Evolutionary conservation across 371 early-diverging fungal species (phyloP).

Genomic region (Thermomucor indicae-seudaticae): DNA sequence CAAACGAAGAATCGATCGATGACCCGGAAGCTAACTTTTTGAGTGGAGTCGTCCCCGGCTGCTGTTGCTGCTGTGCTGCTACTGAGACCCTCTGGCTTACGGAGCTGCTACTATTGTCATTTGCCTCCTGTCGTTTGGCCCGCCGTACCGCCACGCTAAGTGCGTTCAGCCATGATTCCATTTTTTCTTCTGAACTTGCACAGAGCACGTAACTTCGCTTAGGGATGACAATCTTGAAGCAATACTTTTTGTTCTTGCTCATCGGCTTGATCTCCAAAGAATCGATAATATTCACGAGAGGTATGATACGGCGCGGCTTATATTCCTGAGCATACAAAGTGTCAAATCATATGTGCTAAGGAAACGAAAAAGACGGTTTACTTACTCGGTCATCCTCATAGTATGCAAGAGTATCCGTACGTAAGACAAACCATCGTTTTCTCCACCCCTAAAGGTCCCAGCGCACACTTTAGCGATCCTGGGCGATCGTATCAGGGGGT

Average conservation of each 20-base stretch:
- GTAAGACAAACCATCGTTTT: conserved; percentile 82
- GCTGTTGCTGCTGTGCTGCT: neutral
- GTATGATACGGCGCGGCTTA: conserved; percentile 67
- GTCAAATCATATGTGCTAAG: neutral
- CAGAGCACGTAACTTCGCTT: conserved; percentile 71
- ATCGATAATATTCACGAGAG: conserved; percentile 66
- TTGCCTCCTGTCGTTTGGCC: conserved; percentile 33
- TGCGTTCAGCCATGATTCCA: conserved; percentile 68
- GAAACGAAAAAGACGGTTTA: neutral
- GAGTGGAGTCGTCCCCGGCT: neutral
- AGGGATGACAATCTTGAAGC: conserved; percentile 74
- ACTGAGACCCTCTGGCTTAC: conserved; percentile 4
- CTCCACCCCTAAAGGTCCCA: conserved; percentile 61
- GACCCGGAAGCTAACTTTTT: conserved; percentile 9
- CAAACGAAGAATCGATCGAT: conserved; percentile 32
- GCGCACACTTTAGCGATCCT: neutral
- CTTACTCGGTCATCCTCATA: conserved; percentile 78
- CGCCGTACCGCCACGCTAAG: conserved; percentile 50
- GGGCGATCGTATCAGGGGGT: neutral
- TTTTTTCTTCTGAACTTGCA: conserved; percentile 55
- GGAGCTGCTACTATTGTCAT: conserved; percentile 1
- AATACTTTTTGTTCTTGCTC: conserved; percentile 53
- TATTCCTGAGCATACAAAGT: conserved; percentile 54
- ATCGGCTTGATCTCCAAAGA: conserved; percentile 70
- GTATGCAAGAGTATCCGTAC: conserved; percentile 69